Base-by-base conservation (phyloP, 78 protist genomes). In the Dictyostelium capitatum region DNA sequence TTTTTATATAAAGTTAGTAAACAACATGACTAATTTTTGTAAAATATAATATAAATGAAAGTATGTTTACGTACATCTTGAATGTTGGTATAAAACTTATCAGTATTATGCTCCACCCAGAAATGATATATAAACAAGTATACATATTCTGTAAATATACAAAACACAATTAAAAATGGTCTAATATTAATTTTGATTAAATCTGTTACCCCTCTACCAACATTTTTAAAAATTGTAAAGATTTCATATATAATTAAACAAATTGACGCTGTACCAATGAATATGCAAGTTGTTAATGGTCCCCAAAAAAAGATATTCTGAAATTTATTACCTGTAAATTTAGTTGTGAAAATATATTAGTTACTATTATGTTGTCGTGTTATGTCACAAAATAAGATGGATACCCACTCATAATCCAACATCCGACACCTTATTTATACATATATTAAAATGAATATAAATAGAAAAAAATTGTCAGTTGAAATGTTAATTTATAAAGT, bases 301-400 rank as follows among this genome's bases (percentile, higher is more conserved):
- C 75, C 30, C 92, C 92, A 87, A 65, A 87, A 87, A 1, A 53
- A 57, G 9, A 53, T 83, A 87, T 87, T 77, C 64, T 77, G 83
- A 47, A 25, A 62, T 28, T 19, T 12, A 28, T 65, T 30, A n/a
- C n/a, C n/a, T n/a, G n/a, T n/a, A n/a, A n/a, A n/a, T n/a, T n/a
- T n/a, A n/a, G n/a, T n/a, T n/a, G n/a, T n/a, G n/a, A n/a, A n/a
- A n/a, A n/a, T n/a, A n/a, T n/a, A n/a, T n/a, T n/a, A n/a, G n/a
- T n/a, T n/a, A n/a, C n/a, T n/a, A n/a, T n/a, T n/a, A n/a, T n/a
- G n/a, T n/a, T n/a, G n/a, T n/a, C n/a, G n/a, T n/a, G n/a, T n/a
- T n/a, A n/a, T n/a, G n/a, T n/a, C n/a, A n/a, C n/a, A n/a, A n/a
- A n/a, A n/a, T n/a, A n/a, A n/a, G n/a, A n/a, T n/a, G n/a, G n/a